phyloP scores from a whole-genome alignment of 139 green algal genomes.

The Asterochloris erici region DNA sequence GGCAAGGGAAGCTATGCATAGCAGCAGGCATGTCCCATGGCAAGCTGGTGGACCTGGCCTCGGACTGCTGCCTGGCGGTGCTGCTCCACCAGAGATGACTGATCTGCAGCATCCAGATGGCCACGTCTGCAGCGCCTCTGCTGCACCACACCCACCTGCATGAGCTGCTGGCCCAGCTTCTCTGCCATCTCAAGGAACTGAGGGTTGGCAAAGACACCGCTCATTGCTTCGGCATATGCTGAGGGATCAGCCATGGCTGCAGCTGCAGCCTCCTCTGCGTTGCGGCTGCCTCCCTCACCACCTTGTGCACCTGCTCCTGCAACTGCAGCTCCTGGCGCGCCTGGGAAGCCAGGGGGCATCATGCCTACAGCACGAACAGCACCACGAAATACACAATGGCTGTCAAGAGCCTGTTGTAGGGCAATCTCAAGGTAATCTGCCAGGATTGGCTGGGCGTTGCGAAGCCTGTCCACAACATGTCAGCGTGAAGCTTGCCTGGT shows the following conservation, averaged over 20 bases:
- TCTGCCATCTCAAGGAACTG: slow-evolving; percentile 84
- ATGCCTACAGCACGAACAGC: background rate
- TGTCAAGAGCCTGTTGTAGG: too few relatives aligned
- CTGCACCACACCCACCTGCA: slow-evolving; percentile 41
- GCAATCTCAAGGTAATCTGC: too few relatives aligned
- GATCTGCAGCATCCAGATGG: too few relatives aligned
- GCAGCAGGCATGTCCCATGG: background rate
- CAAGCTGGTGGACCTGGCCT: background rate
- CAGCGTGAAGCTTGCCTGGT: background rate
- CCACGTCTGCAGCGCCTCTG: too few relatives aligned
- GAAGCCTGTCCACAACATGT: background rate
- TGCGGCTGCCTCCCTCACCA: slow-evolving; percentile 17
- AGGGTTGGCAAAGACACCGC: slow-evolving; percentile 71
- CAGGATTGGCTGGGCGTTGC: background rate
- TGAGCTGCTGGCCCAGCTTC: slow-evolving; percentile 80
- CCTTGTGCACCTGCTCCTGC: slow-evolving; percentile 9
- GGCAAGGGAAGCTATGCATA: too few relatives aligned
- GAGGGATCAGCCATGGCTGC: slow-evolving; percentile 43
- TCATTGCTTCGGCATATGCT: slow-evolving; percentile 80
- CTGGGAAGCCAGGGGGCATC: background rate
- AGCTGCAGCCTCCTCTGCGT: background rate
- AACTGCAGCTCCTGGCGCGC: slow-evolving; percentile 10
- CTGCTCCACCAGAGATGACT: too few relatives aligned
- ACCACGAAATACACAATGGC: background rate
- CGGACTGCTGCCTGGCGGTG: too few relatives aligned